These are phyloP conservation scores for Parasitella parasitica DNA, from an alignment of 371 early-diverging fungal genomes.

Conservation along the genomic window DNA sequence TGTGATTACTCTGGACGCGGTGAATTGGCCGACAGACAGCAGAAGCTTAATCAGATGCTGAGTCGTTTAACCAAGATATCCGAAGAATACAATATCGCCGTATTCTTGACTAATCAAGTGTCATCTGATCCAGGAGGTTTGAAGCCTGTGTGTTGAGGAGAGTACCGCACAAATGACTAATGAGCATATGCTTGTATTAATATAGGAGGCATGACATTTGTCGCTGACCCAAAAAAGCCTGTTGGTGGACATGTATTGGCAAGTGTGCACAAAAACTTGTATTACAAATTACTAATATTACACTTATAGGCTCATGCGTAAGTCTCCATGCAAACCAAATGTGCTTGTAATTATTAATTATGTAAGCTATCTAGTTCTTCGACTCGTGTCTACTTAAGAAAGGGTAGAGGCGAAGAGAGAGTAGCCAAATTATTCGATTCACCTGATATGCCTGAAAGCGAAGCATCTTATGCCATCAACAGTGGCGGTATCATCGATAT, in stretches of 20 bases:
- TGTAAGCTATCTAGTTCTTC: conserved; percentile 37
- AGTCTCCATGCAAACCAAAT: conserved; percentile 13
- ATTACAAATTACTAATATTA: neutral
- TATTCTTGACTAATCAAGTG: conserved; percentile 89
- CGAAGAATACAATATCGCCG: conserved; percentile 88
- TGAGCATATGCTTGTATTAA: neutral
- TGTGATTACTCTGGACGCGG: conserved; percentile 84
- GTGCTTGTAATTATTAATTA: neutral
- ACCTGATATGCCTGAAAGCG: conserved; percentile 84
- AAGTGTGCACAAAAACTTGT: neutral
- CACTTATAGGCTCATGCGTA: conserved; percentile 53
- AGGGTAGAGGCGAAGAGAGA: conserved; percentile 85
- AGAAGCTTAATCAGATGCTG: conserved; percentile 82
- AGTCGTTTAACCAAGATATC: conserved; percentile 76
- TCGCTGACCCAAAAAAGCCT: conserved; percentile 85
- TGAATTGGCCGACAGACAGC: conserved; percentile 90
- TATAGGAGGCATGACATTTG: conserved; percentile 63
- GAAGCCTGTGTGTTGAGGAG: conserved; percentile 34
- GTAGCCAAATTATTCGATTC: conserved; percentile 90
- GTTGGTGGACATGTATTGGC: conserved; percentile 80
- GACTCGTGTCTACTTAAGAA: conserved; percentile 79
- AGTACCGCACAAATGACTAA: conserved; percentile 52
- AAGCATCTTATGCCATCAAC: conserved; percentile 55
- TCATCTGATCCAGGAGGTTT: conserved; percentile 53
- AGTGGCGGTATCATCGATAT: conserved; percentile 39